Base-by-base conservation (phyloP, 2,329 filamentous ascomycete species). In the Rhinocladiella mackenziei region DNA sequence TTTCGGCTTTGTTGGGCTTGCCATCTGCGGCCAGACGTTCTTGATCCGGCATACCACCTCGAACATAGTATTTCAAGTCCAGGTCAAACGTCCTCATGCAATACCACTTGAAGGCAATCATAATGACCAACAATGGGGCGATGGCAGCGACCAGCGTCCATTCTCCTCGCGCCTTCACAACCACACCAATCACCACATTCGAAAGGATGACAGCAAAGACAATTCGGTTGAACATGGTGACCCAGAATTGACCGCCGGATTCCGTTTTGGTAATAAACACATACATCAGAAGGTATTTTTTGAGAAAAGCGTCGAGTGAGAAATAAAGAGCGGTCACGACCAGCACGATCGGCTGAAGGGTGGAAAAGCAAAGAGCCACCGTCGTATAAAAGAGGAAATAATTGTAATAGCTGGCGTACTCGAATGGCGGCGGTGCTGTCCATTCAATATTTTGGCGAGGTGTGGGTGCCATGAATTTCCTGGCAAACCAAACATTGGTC, bases 221-320 rank as follows among this genome's bases (percentile, higher is more conserved):
- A 63, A 96, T 75, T n/a, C 92, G 84, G 65, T 98, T 98, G 74
- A 88, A 94, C 5, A 97, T 65, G 1, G 89, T 79, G 13, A 88
- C 81, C 92, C 92, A 98, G 62, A 88, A 95, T 62, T 85, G 79
- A 38, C 92, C 92, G 6, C 89, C 92, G 0, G 89, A 96, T 62
- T 98, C 92, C 19, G 84, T 95, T 71, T 97, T 98, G 34, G 92
- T 98, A 54, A 94, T 78, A 61, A 96, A 97, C 53, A 96, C 84
- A 66, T 98, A 95, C 55, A 97, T 76, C 28, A 97, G 70, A 33
- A 96, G 73, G 61, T 98, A 98, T 68, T 97, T 97, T 76, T 95
- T 96, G 61, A 97, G 74, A 67, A 84, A 87, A 3, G 83, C 82
- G 63, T 98, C 92, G 38, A 98, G 72, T 39, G 73, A 70, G 64